Evolutionary conservation across 2,329 filamentous ascomycete genomes (phyloP), one percentile per base, ranked within the genome.

Genomic region (Aspergillus latus): DNA sequence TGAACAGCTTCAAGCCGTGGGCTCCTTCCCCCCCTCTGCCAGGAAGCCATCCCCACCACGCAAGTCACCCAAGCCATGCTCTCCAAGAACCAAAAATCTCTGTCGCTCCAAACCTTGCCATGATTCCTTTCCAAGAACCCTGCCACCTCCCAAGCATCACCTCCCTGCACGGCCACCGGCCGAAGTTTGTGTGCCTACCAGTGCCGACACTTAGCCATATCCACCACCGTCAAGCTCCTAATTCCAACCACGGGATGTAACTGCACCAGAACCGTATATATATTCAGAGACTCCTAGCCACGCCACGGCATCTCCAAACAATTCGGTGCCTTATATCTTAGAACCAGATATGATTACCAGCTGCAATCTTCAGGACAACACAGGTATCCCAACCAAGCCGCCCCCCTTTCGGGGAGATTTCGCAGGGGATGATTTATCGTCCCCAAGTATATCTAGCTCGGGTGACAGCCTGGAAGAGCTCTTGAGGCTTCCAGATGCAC

Each of bases 101-200:
- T 21, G 34, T 36, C 34, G 34, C 34, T 13, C 34, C 34, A 36
- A 36, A 36, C 34, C 34, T 36, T 36, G 34, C 34, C 34, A 36
- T 36, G 34, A 36, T 36, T 36, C 43, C 29, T 40, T 30, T 52
- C 47, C n/a, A 58, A 57, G 54, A 21, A 56, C 59, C 53, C 48
- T 60, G 51, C 52, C 55, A 58, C 32, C 45, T 52, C 45, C 50
- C 32, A 58, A 60, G 46, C 52, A 58, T 52, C 45, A 58, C 32
- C 55, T 60, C 28, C 55, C 58, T 51, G 58, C 58, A 16, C 55
- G 55, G 58, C 60, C 54, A 56, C 58, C 55, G 21, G 55, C 52
- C 37, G 52, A 62, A 52, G 58, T 62, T 49, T 62, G 55, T 37
- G 49, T 62, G 28, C 48, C 28, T 57, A 43, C 29, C 34, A 57